Evolutionary conservation across 2,329 filamentous ascomycete genomes (phyloP).

Genomic region (Peltaster fructicola): DNA sequence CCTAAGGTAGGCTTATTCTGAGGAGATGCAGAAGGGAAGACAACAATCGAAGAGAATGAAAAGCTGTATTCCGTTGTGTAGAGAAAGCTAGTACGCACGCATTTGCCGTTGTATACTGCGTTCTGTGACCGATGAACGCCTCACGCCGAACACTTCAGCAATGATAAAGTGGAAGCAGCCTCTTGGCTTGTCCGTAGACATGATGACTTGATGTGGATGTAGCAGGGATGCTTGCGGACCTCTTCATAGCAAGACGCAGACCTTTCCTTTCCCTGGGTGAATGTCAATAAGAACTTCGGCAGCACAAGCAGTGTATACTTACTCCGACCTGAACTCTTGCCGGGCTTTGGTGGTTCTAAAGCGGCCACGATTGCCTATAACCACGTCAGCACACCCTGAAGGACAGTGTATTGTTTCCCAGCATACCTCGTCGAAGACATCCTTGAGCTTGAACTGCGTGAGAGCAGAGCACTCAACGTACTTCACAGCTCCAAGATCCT

Average conservation of each 20-base stretch:
- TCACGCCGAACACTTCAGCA: constrained; percentile 4
- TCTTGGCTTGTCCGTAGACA: too few species aligned
- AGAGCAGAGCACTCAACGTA: constrained; percentile 97
- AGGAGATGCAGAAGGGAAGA: too few species aligned
- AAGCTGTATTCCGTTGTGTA: background rate
- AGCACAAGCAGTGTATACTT: background rate
- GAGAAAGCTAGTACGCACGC: background rate
- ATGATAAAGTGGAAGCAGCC: constrained; percentile 2
- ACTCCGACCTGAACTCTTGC: constrained; percentile 13
- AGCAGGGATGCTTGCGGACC: background rate
- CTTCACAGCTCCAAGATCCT: constrained; percentile 92
- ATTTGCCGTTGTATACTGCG: background rate
- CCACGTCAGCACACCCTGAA: constrained; percentile 8
- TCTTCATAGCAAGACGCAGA: constrained; percentile 16
- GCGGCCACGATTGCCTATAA: constrained; percentile 82
- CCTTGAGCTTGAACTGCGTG: constrained; percentile 97
- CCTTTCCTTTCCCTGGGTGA: constrained; percentile 15
- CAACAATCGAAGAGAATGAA: too few species aligned
- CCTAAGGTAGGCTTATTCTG: too few species aligned
- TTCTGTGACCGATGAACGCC: constrained; percentile 2
- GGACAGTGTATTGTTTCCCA: background rate
- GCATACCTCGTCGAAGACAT: constrained; percentile 93
- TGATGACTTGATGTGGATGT: background rate
- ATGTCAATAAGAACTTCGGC: constrained; percentile 2
- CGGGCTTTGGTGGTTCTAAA: constrained; percentile 76